These are phyloP conservation scores for Metschnikowia henanensis DNA, from an alignment of 805 yeast species.

Conservation along the genomic window DNA sequence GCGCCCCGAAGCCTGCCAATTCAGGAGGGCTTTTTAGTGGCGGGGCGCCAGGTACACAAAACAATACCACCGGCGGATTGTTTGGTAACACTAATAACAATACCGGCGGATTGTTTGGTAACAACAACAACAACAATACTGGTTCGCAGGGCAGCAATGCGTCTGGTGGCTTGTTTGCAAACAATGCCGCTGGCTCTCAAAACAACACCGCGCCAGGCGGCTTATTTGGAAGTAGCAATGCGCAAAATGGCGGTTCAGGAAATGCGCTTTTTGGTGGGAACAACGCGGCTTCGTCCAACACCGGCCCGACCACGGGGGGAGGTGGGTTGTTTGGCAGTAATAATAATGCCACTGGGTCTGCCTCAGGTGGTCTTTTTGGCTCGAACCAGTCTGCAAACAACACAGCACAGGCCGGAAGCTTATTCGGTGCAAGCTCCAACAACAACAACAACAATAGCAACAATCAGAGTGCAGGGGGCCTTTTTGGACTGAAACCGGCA, in stretches of 20 bases:
- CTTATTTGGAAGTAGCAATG: conserved; percentile 12
- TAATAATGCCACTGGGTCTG: conserved; percentile 20
- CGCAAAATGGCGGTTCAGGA: neutral
- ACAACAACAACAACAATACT: neutral
- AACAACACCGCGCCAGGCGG: conserved; percentile 10
- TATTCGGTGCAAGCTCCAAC: conserved; percentile 8
- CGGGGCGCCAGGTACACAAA: neutral
- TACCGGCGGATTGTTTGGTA: conserved; percentile 2
- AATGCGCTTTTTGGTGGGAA: conserved; percentile 9
- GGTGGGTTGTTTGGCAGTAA: conserved; percentile 23
- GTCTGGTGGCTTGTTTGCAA: conserved; percentile 15
- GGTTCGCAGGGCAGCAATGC: neutral
- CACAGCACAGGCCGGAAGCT: conserved; percentile 11
- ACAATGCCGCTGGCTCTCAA: conserved; percentile 6
- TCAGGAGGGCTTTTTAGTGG: conserved; percentile 1
- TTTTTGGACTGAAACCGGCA: conserved; percentile 12
- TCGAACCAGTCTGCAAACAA: conserved; percentile 14
- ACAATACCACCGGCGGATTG: neutral
- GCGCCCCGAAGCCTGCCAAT: neutral
- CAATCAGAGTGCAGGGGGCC: conserved; percentile 4
- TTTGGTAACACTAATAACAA: conserved; percentile 2
- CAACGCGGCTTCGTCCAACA: neutral
- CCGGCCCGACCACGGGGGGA: neutral
- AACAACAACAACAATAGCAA: neutral
- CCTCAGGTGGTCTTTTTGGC: conserved; percentile 41